These are phyloP conservation scores for Fusarium nodosum DNA, from an alignment of 2,329 filamentous ascomycete genomes.

Conservation along the genomic window DNA sequence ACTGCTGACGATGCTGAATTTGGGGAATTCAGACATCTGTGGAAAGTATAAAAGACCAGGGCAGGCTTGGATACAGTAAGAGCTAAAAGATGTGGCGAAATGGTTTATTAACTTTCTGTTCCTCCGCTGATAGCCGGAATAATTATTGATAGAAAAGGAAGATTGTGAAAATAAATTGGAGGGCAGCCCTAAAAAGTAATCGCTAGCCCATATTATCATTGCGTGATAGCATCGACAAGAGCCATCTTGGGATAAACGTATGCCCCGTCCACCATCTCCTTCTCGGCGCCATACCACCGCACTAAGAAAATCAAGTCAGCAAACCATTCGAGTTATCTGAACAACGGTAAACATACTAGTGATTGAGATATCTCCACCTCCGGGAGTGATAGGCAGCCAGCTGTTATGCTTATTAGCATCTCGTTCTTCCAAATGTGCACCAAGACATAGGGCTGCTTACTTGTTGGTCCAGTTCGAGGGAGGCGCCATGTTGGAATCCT, in stretches of 20 bases:
- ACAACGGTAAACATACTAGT: neutral
- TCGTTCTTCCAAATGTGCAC: neutral
- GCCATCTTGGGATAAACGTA: neutral
- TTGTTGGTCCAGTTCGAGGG: conserved; percentile 3
- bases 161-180: neutral
- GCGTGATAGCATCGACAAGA: neutral
- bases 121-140: neutral
- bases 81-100: neutral
- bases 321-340: accelerated
- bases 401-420: neutral
- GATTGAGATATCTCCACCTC: neutral
- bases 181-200: neutral
- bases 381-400: neutral
- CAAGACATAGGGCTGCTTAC: neutral
- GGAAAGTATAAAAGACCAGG: neutral
- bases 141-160: neutral
- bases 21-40: neutral
- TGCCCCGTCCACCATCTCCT: neutral
- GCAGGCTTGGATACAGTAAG: neutral
- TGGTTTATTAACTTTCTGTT: neutral
- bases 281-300: neutral
- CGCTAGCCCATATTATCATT: neutral
- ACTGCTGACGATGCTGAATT: neutral
- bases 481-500: neutral
- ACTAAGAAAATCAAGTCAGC: neutral